phyloP scores from a whole-genome alignment of 129 eudicot genomes.

The Saussurea involucrata region DNA sequence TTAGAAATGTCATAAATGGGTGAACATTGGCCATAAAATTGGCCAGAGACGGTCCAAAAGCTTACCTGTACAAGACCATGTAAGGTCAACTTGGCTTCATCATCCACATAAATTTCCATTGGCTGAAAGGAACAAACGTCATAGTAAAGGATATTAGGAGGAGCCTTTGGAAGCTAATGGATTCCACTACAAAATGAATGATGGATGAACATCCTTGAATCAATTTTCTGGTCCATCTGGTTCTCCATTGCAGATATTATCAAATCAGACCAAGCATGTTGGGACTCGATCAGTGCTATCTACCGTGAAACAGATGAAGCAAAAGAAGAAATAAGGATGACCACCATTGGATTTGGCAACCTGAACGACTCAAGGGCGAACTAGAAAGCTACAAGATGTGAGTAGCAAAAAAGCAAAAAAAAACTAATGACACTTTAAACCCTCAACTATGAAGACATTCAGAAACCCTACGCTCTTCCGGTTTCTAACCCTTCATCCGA shows the following conservation, averaged over 20 bases:
- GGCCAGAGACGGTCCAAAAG: background rate
- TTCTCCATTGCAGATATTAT: slow-evolving; percentile 36
- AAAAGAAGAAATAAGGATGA: background rate
- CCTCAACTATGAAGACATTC: background rate
- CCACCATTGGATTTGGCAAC: slow-evolving; percentile 9
- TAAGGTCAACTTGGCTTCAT: slow-evolving; percentile 85
- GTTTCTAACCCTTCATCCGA: slow-evolving; percentile 4
- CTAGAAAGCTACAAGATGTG: slow-evolving; percentile 5
- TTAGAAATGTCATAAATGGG: background rate
- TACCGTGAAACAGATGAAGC: background rate
- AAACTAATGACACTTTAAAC: background rate
- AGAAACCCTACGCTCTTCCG: background rate
- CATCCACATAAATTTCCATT: slow-evolving; percentile 91
- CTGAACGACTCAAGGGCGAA: background rate
- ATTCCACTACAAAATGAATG: slow-evolving; percentile 8
- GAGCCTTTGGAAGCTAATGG: slow-evolving; percentile 49
- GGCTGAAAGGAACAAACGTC: slow-evolving; percentile 80
- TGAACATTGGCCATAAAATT: background rate
- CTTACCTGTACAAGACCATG: slow-evolving; percentile 90
- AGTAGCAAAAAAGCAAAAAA: background rate
- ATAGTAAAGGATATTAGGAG: slow-evolving; percentile 63
- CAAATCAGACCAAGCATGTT: slow-evolving; percentile 9
- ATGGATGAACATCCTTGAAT: background rate
- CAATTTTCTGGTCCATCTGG: slow-evolving; percentile 27
- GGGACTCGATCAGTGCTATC: background rate